These are phyloP conservation scores for Nicotiana attenuata DNA, from an alignment of 257 asterid species.

Conservation along the genomic window DNA sequence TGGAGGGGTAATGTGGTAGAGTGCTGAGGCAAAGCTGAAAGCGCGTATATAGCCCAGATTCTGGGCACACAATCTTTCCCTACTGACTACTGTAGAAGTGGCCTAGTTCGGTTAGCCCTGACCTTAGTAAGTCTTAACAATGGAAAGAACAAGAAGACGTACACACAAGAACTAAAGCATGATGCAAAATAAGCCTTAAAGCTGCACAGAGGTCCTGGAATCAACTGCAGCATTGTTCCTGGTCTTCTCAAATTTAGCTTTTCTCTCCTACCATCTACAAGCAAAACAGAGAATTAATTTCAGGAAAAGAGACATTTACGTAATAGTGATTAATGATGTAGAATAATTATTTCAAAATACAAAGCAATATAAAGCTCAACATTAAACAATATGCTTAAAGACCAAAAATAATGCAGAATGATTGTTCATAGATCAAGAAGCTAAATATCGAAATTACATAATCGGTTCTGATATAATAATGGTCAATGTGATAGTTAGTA, in stretches of 20 bases:
- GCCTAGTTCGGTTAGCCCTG: background rate
- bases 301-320: background rate
- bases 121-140: background rate
- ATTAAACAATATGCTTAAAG: background rate
- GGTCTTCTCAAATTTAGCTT: background rate
- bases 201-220: constrained; percentile 4
- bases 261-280: constrained; percentile 5
- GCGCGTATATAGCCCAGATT: background rate
- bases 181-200: background rate
- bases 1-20: background rate
- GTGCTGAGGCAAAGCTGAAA: background rate
- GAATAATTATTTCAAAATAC: background rate
- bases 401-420: background rate
- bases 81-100: background rate
- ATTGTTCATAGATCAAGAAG: background rate
- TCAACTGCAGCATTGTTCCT: background rate
- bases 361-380: background rate
- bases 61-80: background rate
- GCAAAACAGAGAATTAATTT: background rate
- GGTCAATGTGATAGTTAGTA: background rate
- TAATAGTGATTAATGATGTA: background rate
- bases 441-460: background rate
- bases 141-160: background rate
- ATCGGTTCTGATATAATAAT: background rate
- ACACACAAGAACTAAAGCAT: background rate